Evolutionary conservation across 805 yeast species (phyloP), one percentile per base, ranked within the genome.

Genomic region (Candida succiphila): DNA sequence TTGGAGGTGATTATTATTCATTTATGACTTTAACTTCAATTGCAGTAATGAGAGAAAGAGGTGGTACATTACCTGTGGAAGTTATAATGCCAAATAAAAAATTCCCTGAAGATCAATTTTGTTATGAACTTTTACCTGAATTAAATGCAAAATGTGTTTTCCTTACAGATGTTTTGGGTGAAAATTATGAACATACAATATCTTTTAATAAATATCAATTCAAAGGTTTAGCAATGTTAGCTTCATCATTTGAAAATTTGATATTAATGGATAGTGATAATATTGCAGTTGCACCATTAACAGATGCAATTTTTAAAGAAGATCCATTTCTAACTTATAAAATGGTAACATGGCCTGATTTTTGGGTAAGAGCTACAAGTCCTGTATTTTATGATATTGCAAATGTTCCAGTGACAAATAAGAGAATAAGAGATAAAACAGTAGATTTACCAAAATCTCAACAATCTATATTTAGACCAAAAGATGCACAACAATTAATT

Each of bases 121-220:
- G 74, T 44, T 61, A 57, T 17, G 46, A 44, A 1, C 44, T 63
- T 1, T 46, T 71, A 22, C 75, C 75, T 0, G 38, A 33, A 7
- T 47, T 73, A 35, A 69, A 75, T 37, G 87, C 84, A 1, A 66
- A 61, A 38, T 81, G 92, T 56, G 61, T 79, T 13, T 52, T 67
- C 20, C 54, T 75, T 47, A 50, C 66, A 17, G 67, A 74, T 44
- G 62, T 69, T 26, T 41, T 77, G 21, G 76, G 79, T 1, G 45
- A 61, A 7, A 58, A 45, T 15, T 42, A 40, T 29, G 41, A 34
- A 17, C 30, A 35, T 9, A 37, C 31, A 16, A 42, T 41, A 30
- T 40, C 41, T 20, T 58, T 77, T 33, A 58, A 63, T 52, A 65
- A 60, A 5, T 69, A 67, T 44, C 75, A 69, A 43, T 67, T 56